Conservation (phyloP, 1,284 basidiomycete species). For the Apiotrichum siamense region DNA sequence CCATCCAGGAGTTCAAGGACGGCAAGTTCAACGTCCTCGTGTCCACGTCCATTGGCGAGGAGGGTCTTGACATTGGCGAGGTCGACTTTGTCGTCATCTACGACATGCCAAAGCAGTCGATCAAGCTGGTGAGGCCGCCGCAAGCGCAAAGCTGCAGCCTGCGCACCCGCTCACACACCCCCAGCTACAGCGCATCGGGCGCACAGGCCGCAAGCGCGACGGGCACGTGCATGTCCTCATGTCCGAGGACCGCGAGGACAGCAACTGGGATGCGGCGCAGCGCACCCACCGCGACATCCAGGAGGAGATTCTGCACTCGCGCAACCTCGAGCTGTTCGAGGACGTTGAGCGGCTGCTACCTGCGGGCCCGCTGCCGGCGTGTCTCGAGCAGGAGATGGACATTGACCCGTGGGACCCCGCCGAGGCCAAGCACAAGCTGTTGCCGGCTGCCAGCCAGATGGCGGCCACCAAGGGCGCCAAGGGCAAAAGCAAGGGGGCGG, state of each 20-base stretch:
- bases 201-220: conserved; percentile 88
- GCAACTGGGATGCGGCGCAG: conserved; percentile 85
- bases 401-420: conserved; percentile 45
- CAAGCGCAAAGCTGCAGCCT: neutral
- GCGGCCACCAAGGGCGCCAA: conserved; percentile 7
- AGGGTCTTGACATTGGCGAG: conserved; percentile 98
- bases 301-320: conserved; percentile 75
- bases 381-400: conserved; percentile 69
- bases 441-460: conserved; percentile 11
- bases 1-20: conserved; percentile 74
- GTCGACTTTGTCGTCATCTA: conserved; percentile 97
- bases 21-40: conserved; percentile 90
- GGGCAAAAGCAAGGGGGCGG: too few relatives aligned
- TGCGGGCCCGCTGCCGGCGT: conserved; percentile 64
- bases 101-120: conserved; percentile 91
- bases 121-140: conserved; percentile 73
- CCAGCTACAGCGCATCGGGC: conserved; percentile 89
- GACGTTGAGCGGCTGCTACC: conserved; percentile 87
- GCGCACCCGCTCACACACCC: neutral
- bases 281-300: conserved; percentile 85
- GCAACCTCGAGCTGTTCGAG: conserved; percentile 80
- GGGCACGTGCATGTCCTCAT: conserved; percentile 91
- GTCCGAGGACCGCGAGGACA: conserved; percentile 82
- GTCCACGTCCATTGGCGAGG: conserved; percentile 95
- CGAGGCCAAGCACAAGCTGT: conserved; percentile 27